Base-by-base conservation (phyloP, 1,139 yeast genomes). In the Zygoascus hellenicus region DNA sequence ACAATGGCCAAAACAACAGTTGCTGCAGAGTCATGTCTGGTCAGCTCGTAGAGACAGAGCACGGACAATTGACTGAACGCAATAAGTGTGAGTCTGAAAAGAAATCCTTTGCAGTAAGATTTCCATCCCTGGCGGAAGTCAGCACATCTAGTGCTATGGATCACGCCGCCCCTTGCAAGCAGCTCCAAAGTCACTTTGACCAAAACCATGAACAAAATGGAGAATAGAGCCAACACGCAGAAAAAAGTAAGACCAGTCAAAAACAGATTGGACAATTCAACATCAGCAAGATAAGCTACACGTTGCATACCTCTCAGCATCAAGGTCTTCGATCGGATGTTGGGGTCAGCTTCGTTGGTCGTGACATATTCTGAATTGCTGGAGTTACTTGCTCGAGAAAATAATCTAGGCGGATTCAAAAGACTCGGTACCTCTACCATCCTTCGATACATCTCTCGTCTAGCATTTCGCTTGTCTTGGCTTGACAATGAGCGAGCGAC, bases 241-340 rank as follows among this genome's bases (percentile, higher is more conserved):
- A 89, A 83, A 64, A 90, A 88, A 11, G 83, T 81, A 41, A 89
- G 78, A 51, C 94, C 89, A 0, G 98, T 92, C 69, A 90, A 72
- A 66, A 90, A 94, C 51, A 94, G 67, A 61, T 80, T 81, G 19
- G 97, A 83, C 56, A 88, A 74, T 68, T 92, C 98, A 58, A 92
- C 89, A 36, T 78, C 77, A 9, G 96, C 88, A 56, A 83, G 70
- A 63, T 74, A 92, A 0, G 97, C 82, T 7, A 90, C 96, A 67
- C 98, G 81, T 66, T 88, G 89, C 54, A 94, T 82, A 55, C 98
- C 98, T 63, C 96, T 78, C 48, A 92, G 70, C 34, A 90, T 83
- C 61, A 90, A 73, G 44, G 88, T 85, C 61, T 83, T 83, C 11
- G 84, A 71, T 0, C 80, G 61, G 42, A 77, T 60, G 50, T 72